Evolutionary conservation across 805 yeast genomes (phyloP), one percentile per base, ranked within the genome.

Genomic region (Metschnikowia hibisci): DNA sequence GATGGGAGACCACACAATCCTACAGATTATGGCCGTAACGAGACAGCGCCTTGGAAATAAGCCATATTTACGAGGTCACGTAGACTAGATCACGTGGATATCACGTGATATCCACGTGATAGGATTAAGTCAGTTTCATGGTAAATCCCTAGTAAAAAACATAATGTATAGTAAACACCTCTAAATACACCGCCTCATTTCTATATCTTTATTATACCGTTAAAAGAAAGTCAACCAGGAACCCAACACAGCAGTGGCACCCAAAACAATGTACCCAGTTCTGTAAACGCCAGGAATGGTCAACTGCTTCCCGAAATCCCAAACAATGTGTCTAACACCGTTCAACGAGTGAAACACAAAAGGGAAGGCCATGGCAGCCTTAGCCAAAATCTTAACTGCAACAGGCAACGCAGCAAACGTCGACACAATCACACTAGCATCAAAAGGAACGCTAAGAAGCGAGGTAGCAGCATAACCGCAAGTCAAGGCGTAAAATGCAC

Each of bases 321-420:
- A 93, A 43, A 87, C 61, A 66, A 91, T 71, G 66, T 93, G 99
- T 78, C 99, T 87, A 51, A 91, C 47, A 57, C 98, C 97, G 64
- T 90, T 88, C 63, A 74, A 79, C 36, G 77, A 58, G 68, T 93
- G 99, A 84, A 79, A 89, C 25, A 85, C 84, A 66, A 93, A 88
- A 53, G 96, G 90, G 72, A 78, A 78, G 7, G 93, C 80, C 60
- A 83, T 78, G 32, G 78, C 59, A 39, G 83, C 81, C 74, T 93
- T 93, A 45, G 80, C 69, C 18, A 74, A 70, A 45, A 77, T 54
- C 67, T 89, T 85, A 32, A 76, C 70, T 43, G 72, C 73, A 14
- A 77, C 61, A 33, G 96, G 93, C 50, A 85, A 71, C 15, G 81
- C 73, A 30, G 83, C 81, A 56, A 80, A 76, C 4, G 76, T 61